These are phyloP conservation scores for Fraxinus anomala DNA, from an alignment of 257 asterid genomes.

Conservation along the genomic window DNA sequence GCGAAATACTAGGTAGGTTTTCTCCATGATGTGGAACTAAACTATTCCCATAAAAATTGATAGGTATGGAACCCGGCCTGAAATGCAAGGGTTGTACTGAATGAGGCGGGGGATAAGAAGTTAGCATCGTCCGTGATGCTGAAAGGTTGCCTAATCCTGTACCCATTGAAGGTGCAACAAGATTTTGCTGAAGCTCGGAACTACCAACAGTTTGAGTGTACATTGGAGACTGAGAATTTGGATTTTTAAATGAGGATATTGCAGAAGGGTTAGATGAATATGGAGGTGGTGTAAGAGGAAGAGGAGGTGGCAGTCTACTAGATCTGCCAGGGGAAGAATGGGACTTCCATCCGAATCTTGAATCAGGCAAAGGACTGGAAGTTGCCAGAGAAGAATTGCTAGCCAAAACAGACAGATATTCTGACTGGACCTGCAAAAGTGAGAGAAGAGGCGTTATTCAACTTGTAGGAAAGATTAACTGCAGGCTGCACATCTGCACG, in stretches of 20 bases:
- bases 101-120: constrained; percentile 56
- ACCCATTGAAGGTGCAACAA: constrained; percentile 41
- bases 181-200: constrained; percentile 57
- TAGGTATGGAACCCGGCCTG: constrained; percentile 61
- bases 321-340: constrained; percentile 64
- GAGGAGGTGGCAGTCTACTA: constrained; percentile 75
- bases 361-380: constrained; percentile 48
- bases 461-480: not conserved
- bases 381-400: constrained; percentile 42
- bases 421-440: constrained; percentile 66
- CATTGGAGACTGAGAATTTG: constrained; percentile 54
- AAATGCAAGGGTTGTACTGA: constrained; percentile 56
- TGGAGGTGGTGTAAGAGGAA: constrained; percentile 86
- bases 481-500: constrained; percentile 49
- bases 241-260: constrained; percentile 43
- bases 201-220: constrained; percentile 50
- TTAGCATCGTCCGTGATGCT: constrained; percentile 42
- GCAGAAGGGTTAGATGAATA: constrained; percentile 50
- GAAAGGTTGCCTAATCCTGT: constrained; percentile 33
- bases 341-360: constrained; percentile 53
- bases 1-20: constrained; percentile 47
- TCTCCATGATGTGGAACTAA: constrained; percentile 65
- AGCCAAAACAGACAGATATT: constrained; percentile 43
- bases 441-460: constrained; percentile 22
- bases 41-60: constrained; percentile 52